Base-by-base conservation (phyloP, 352 stramenopile species). In the Globisporangium ultimum region DNA sequence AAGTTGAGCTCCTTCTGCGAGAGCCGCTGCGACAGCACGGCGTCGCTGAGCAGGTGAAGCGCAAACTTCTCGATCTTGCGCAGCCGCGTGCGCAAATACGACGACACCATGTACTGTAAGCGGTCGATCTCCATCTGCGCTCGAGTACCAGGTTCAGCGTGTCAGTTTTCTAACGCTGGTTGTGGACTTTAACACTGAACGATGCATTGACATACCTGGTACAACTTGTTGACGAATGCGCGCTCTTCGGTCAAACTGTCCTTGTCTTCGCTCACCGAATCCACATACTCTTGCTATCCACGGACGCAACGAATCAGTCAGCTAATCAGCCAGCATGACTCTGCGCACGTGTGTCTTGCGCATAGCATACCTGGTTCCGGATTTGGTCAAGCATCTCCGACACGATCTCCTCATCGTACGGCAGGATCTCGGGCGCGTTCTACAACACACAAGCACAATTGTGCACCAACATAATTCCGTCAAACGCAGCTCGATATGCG, bases 121-220 rank as follows among this genome's bases (percentile, higher is more conserved):
- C 85, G 83, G 45, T 95, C 85, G 66, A 95, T 95, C 63, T 95
- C 85, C 85, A 95, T 93, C 74, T 88, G 18, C 52, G 42, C 22
- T 32, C 15, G 13, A 3, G 43, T 40, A 48, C 36, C 4, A 21
- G 40, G 28, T 5, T 36, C 28, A 36, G 28, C 28, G 8, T 10
- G 28, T 36, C 50, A 50, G 3, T n/a, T 49, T n/a, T 14, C 8
- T 5, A n/a, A 42, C 0, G 38, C 21, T n/a, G 34, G 20, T 36
- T 9, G 28, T 4, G 7, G 5, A 28, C 3, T 3, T 34, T 10
- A 3, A 20, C 50, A 22, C 11, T 22, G 21, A 2, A 21, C 14
- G 3, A 41, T 24, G 20, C 13, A 28, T 41, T 32, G 17, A 10
- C 40, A 21, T 48, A 77, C 73, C 68, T 89, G 85, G 60, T 95